phyloP scores from a whole-genome alignment of 176 grass and related monocot genomes.

The Elymus sibiricus region DNA sequence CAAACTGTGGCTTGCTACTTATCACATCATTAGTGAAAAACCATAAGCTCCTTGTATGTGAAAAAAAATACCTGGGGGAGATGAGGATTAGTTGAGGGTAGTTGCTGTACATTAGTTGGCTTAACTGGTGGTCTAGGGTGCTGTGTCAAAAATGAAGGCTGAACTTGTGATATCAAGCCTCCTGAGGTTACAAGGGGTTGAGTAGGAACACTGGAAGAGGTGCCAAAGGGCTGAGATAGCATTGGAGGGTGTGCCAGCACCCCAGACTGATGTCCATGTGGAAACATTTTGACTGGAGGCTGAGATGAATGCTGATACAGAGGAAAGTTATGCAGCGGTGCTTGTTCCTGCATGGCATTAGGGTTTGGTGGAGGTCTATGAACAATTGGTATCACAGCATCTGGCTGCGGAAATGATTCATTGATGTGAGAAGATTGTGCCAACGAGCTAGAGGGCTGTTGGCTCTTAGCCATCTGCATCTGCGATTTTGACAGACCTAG shows the following conservation, averaged over 20 bases:
- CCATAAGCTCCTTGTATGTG: not conserved
- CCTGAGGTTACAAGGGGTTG: constrained; percentile 46
- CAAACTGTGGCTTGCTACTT: not conserved
- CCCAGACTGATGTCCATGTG: constrained; percentile 37
- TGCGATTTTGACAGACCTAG: constrained; percentile 37
- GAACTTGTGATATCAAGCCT: constrained; percentile 51
- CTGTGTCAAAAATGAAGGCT: constrained; percentile 49
- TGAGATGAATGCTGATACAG: constrained; percentile 45
- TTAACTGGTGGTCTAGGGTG: constrained; percentile 42
- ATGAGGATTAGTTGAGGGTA: constrained; percentile 41
- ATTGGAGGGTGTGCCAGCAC: constrained; percentile 24
- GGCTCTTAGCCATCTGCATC: constrained; percentile 92
- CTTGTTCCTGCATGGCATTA: constrained; percentile 45
- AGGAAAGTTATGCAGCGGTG: constrained; percentile 46
- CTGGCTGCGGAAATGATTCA: constrained; percentile 53
- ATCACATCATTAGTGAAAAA: not conserved
- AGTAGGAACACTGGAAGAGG: constrained; percentile 46
- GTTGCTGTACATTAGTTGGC: constrained; percentile 39
- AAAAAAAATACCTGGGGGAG: constrained; percentile 61
- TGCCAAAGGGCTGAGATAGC: constrained; percentile 39
- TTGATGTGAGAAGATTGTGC: constrained; percentile 47
- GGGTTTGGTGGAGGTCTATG: constrained; percentile 39
- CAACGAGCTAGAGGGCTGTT: constrained; percentile 38
- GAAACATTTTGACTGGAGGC: constrained; percentile 36
- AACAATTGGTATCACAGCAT: constrained; percentile 33